These are phyloP conservation scores for Ogataea pini DNA, from an alignment of 805 yeast genomes.

Conservation along the genomic window DNA sequence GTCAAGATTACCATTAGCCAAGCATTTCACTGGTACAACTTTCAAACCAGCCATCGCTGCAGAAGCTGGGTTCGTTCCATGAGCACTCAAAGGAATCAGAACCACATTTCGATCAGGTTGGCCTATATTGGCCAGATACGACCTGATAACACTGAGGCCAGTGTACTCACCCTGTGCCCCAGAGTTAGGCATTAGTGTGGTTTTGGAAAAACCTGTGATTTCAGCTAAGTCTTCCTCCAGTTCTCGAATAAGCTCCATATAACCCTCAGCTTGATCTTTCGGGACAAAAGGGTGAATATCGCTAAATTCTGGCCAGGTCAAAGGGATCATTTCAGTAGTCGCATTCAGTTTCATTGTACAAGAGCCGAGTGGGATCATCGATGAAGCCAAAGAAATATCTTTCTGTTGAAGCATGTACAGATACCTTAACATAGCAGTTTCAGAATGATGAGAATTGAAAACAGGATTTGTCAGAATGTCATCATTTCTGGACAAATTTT, in stretches of 20 bases:
- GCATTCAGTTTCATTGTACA: slow-evolving; percentile 98
- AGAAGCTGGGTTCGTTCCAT: slow-evolving; percentile 98
- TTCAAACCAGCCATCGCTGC: slow-evolving; percentile 97
- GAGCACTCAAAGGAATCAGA: slow-evolving; percentile 95
- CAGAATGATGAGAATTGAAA: slow-evolving; percentile 86
- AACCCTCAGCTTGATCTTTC: slow-evolving; percentile 83
- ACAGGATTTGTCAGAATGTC: slow-evolving; percentile 68
- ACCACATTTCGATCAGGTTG: slow-evolving; percentile 79
- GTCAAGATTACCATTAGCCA: slow-evolving; percentile 83
- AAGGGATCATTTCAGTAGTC: slow-evolving; percentile 91
- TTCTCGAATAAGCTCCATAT: slow-evolving; percentile 69
- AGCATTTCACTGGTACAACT: slow-evolving; percentile 90
- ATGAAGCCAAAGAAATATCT: slow-evolving; percentile 90
- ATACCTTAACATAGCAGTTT: slow-evolving; percentile 92
- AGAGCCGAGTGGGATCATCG: slow-evolving; percentile 97
- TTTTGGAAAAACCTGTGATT: slow-evolving; percentile 90
- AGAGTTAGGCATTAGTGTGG: slow-evolving; percentile 93
- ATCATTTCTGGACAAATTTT: slow-evolving; percentile 54
- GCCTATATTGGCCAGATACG: slow-evolving; percentile 71
- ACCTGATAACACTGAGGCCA: slow-evolving; percentile 82
- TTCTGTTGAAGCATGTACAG: slow-evolving; percentile 79
- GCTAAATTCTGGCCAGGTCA: slow-evolving; percentile 92
- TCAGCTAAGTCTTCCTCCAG: slow-evolving; percentile 83
- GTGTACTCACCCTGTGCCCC: slow-evolving; percentile 99
- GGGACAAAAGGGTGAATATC: slow-evolving; percentile 94